Base-by-base conservation (phyloP, 495 filamentous ascomycete genomes). In the Bathelium albidoporum region DNA sequence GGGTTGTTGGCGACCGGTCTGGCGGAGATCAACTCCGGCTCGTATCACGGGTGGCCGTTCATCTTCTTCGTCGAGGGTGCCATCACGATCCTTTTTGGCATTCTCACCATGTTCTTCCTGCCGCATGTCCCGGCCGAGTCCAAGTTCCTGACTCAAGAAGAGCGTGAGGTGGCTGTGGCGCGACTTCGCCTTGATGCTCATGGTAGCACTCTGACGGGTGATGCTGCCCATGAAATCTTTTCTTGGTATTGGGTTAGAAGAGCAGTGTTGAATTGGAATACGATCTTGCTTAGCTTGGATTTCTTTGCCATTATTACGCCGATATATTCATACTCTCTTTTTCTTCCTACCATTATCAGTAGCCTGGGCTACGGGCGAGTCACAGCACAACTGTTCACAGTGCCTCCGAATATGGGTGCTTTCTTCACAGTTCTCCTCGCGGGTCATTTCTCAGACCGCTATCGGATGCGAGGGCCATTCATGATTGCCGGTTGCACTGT, bases 1-100 rank as follows among this genome's bases (percentile, higher is more conserved):
- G 84, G 84, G 12, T 73, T 88, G 24, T 78, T 89, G 24, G 82
- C 83, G 2, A 77, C 80, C n/a, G 79, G 83, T 4, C 53, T 75
- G 61, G 72, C 72, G 16, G 26, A 73, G 64, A 79, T 82, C 53
- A 59, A 67, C 18, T 71, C 70, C 26, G 64, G 69, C 28, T 74
- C 73, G 11, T 80, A 81, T 66, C 71, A 78, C 64, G 69, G 72
- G 24, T 80, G 79, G 78, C 76, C 73, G 0, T 77, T 73, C 73
- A 78, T 77, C 36, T 77, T 78, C 69, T 76, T 77, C 58, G 53
- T 80, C 26, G 75, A 76, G 68, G 78, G 77, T 9, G 69, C 72
- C 1, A 72, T 76, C 2, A 81, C 79, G 3, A 69, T 79, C 29
- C 24, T 75, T 1, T 78, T 77, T 39, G 79, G 77, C 7, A 69